Evolutionary conservation across 768 basidiomycete genomes (phyloP), one percentile per base, ranked within the genome.

Genomic region (Russula sp.): DNA sequence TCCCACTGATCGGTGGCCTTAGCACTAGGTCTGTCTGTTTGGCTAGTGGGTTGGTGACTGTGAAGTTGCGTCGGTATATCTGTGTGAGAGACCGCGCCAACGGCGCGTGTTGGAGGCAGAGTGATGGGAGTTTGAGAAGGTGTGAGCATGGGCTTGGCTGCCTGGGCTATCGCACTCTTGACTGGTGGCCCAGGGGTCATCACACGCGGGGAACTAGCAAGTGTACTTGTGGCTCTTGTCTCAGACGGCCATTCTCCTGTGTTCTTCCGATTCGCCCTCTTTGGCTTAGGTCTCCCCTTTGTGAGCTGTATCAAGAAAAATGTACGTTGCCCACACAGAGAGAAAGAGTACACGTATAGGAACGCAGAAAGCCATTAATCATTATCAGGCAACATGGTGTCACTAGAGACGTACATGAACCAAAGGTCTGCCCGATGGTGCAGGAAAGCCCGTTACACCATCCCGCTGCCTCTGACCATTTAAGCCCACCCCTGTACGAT

Each of bases 321-420:
- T 63, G 68, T 63, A 66, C 42, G 69, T 61, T 55, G 60, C 54
- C 62, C 67, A 67, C 61, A 57, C 67, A 71, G 56, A 65, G 67
- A 69, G 65, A 69, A 77, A 76, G 53, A 62, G 56, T 60, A 70
- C 49, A 71, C 59, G 61, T 38, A 67, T 63, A 64, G 58, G 51
- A 69, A 69, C 68, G 70, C 67, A 67, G 63, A 62, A 51, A 51
- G 55, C 55, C 65, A 65, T 63, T 61, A 61, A 67, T 67, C 54
- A 68, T 64, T 62, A 50, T 57, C 57, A 32, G 55, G 20, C 36
- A 44, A 67, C 67, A 76, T 78, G 64, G 64, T 79, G 84, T 85
- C 87, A 79, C 80, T 85, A 83, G 80, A 83, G 82, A 91, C 90
- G 88, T 84, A 92, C 90, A 85, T 92, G 90, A 76, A 83, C 86